Evolutionary conservation across 139 green algal species (phyloP).

Genomic region (Coelastrella sp.): DNA sequence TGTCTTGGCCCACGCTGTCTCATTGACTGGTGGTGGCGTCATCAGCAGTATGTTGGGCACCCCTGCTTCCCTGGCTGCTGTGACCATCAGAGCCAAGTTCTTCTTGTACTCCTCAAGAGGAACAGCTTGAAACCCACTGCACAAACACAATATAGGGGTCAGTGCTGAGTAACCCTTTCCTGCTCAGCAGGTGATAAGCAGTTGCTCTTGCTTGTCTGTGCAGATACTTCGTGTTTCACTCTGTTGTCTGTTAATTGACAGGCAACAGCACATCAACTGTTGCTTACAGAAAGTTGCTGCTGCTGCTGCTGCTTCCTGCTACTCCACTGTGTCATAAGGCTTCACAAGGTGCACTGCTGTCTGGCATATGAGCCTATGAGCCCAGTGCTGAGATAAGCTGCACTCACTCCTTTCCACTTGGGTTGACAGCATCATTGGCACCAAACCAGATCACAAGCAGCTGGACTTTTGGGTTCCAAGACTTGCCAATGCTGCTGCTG

Average conservation of each 20-base stretch:
- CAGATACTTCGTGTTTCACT: no score
- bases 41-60: slow-evolving; percentile 76
- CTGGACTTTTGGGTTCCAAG: slow-evolving; percentile 4
- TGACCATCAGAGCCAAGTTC: slow-evolving; percentile 75
- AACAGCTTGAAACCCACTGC: slow-evolving; percentile 81
- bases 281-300: no score
- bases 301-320: no score
- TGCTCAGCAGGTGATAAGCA: no score
- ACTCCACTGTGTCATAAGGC: not conserved
- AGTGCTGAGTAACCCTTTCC: no score
- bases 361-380: not conserved
- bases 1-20: slow-evolving; percentile 60
- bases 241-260: no score
- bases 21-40: slow-evolving; percentile 80
- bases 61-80: slow-evolving; percentile 39
- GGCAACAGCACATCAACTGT: no score
- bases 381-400: not conserved
- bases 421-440: slow-evolving; percentile 90
- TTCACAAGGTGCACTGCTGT: not conserved
- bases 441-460: slow-evolving; percentile 90
- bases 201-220: no score
- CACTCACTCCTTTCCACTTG: slow-evolving; percentile 56
- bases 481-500: not conserved
- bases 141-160: no score
- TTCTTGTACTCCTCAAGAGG: slow-evolving; percentile 78